A percentile compares a stretch with the other conserved stretches of the same genome.
These are phyloP conservation scores for Euryodendron excelsum DNA, from an alignment of 148 eudicot genomes.

Conservation along the genomic window DNA sequence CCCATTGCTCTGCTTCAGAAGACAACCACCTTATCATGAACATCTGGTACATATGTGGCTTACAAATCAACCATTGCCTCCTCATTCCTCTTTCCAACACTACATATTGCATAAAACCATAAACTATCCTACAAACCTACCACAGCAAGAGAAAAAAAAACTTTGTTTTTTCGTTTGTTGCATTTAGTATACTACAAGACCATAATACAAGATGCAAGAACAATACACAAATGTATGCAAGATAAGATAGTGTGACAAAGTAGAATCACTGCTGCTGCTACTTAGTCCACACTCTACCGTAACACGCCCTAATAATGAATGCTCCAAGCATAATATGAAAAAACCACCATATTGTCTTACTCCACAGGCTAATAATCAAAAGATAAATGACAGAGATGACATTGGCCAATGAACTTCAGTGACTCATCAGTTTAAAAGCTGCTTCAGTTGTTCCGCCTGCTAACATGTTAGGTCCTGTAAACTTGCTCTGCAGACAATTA, in stretches of 20 bases:
- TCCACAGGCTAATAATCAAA: conserved; percentile 18
- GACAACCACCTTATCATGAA: no score
- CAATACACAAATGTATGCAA: not conserved
- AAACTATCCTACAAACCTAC: not conserved
- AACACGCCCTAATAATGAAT: no score
- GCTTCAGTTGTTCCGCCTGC: conserved; percentile 20
- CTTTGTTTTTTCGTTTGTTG: not conserved
- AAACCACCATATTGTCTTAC: not conserved
- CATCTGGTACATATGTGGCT: no score
- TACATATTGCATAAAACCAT: not conserved
- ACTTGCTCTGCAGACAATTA: conserved; percentile 41
- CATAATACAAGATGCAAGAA: not conserved
- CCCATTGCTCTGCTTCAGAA: no score
- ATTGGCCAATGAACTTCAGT: not conserved
- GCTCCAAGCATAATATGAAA: no score
- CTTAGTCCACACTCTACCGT: no score
- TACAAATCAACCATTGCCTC: no score
- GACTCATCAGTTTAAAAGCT: conserved; percentile 7
- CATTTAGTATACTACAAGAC: not conserved
- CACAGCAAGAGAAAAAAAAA: no score
- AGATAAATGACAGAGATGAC: conserved; percentile 17
- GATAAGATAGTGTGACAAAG: not conserved
- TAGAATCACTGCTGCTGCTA: not conserved
- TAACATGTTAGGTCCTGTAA: conserved; percentile 36
- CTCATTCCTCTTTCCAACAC: not conserved